Base-by-base conservation (phyloP, 306 rosid genomes). In the Castanea sativa region DNA sequence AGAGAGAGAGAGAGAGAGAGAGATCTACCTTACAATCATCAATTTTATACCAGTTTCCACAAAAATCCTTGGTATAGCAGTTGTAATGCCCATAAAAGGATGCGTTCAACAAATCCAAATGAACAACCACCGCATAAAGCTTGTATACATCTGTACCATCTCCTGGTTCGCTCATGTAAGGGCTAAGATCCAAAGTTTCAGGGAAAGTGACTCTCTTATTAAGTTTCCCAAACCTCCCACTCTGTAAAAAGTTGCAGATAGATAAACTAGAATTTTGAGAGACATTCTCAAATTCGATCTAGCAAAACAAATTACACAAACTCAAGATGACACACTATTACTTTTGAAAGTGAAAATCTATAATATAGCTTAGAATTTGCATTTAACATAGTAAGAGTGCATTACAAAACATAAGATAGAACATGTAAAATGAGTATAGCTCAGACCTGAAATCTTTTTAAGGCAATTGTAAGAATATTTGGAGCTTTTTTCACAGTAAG, bases 361-460 rank as follows among this genome's bases (percentile, higher is more conserved):
- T 25, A 80, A 68, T 53, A 33, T 4, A 53, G 53, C 30, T 3
- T 33, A 38, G 20, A 27, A 5, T 25, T 16, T 5, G 23, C 15
- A 15, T 55, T 35, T 55, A 21, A 78, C 43, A 18, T 27, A 25
- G 9, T 73, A 25, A 13, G n/a, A 81, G 83, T 76, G 78, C 68
- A 57, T 51, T 7, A 32, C 6, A 67, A 76, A n/a, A 78, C 68
- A 76, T 20, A 18, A 33, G 78, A 55, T 20, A 57, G 65, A 13
- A 80, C 5, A 23, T 53, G 75, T 33, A 55, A 80, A 72, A 81
- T 76, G 72, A 77, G 53, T 14, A 73, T 29, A 78, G 77, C 43
- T 81, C 84, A 49, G 79, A 96, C 99, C 99, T 96, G 98, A 87
- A 96, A 96, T 93, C 99, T 93, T 83, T 96, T 96, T 58, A 96